Percentiles rank a stretch among this genome's conserved stretches.
phyloP scores from a whole-genome alignment of 73 alveolate species.

The Blepharisma stoltei region DNA sequence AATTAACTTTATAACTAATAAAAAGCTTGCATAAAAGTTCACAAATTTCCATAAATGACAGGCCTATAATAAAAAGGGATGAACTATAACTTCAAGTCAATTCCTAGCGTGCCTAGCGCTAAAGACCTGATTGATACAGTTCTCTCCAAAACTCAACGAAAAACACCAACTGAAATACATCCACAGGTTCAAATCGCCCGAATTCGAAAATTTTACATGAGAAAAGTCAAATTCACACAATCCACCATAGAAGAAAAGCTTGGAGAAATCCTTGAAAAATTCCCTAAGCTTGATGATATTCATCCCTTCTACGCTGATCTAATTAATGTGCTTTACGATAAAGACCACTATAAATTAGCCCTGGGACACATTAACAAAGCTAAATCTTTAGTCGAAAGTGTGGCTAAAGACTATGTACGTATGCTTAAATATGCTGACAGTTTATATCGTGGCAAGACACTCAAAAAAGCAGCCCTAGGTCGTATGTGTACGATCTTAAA shows the following conservation, averaged over 20 bases:
- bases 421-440: conserved; percentile 98
- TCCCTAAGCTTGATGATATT: conserved; percentile 99
- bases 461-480: conserved; percentile 97
- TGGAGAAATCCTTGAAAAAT: conserved; percentile 90
- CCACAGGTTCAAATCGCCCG: conserved; percentile 98
- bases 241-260: conserved; percentile 93
- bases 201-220: conserved; percentile 98
- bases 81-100: conserved; percentile 91
- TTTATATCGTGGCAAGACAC: conserved; percentile 96
- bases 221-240: conserved; percentile 98
- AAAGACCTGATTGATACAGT: conserved; percentile 88
- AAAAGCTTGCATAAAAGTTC: no score
- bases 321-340: conserved; percentile 97
- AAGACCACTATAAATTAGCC: conserved; percentile 99
- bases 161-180: conserved; percentile 99
- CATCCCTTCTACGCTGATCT: conserved; percentile 99
- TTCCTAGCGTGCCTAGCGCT: conserved; percentile 91
- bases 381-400: conserved; percentile 74
- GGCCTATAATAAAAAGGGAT: conserved; percentile 37
- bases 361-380: conserved; percentile 96
- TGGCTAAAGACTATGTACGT: conserved; percentile 97
- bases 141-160: conserved; percentile 96
- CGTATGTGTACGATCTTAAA: conserved; percentile 96
- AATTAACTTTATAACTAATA: no score
- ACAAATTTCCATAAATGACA: no score